Conservation (phyloP, 2,329 filamentous ascomycete genomes). For the Botryotinia convoluta region DNA sequence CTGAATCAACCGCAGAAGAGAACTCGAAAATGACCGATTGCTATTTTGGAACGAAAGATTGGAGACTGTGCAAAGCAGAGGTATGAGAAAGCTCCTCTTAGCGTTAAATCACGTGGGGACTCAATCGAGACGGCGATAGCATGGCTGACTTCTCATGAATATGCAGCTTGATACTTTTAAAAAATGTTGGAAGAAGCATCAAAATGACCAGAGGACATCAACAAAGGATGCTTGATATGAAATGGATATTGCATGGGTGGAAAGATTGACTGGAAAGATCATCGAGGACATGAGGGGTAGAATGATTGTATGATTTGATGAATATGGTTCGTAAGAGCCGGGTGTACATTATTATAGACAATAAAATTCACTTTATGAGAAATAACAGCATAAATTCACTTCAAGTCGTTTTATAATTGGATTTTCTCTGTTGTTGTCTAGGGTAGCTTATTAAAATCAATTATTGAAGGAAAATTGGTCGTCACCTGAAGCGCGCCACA, state of each 20-base stretch:
- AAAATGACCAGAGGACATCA: slow-evolving; percentile 79
- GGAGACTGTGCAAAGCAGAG: slow-evolving; percentile 84
- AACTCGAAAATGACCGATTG: slow-evolving; percentile 91
- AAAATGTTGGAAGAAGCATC: slow-evolving; percentile 86
- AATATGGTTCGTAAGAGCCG: background rate
- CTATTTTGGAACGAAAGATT: slow-evolving; percentile 94
- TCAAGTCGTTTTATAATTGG: background rate
- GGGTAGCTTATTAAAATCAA: background rate
- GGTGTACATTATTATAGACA: background rate
- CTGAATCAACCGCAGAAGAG: slow-evolving; percentile 58
- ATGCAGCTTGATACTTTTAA: slow-evolving; percentile 83
- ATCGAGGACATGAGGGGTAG: background rate
- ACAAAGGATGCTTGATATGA: slow-evolving; percentile 61
- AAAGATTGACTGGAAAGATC: background rate
- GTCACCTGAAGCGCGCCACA: slow-evolving; percentile 7
- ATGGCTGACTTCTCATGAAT: slow-evolving; percentile 22
- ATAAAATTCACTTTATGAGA: background rate
- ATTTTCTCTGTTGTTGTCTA: background rate
- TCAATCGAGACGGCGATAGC: background rate
- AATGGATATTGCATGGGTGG: background rate
- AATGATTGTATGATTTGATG: background rate
- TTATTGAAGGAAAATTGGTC: background rate
- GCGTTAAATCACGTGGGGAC: slow-evolving; percentile 22
- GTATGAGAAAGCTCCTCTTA: slow-evolving; percentile 46
- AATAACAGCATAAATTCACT: background rate